Percentiles rank a stretch among this genome's conserved stretches.
Evolutionary conservation across 345 rosid genomes (phyloP).

Genomic region (Lagerstroemia speciosa): DNA sequence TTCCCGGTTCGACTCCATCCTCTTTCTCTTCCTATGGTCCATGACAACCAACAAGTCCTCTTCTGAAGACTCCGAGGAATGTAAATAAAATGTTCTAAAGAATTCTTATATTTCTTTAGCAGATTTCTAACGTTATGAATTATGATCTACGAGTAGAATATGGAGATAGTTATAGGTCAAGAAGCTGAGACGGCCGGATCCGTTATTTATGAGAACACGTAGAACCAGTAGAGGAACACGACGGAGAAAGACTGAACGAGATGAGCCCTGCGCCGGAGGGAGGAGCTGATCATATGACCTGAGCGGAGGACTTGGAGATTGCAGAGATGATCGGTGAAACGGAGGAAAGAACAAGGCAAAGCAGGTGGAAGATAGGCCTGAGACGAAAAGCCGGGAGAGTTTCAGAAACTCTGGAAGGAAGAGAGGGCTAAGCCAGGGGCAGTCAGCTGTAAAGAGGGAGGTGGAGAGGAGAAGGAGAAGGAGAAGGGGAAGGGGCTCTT

Average conservation of each 20-base stretch:
- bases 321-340: not conserved
- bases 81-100: too few relatives aligned
- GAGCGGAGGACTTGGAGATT: constrained; percentile 11
- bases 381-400: not conserved
- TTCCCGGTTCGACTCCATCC: constrained; percentile 36
- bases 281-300: constrained; percentile 14
- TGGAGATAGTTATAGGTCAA: not conserved
- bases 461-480: constrained; percentile 3
- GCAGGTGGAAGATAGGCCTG: not conserved
- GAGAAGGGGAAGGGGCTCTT: constrained; percentile 3
- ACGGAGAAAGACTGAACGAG: constrained; percentile 19
- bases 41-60: not conserved
- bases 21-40: constrained; percentile 20
- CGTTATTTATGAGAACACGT: constrained; percentile 12
- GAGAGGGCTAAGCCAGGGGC: too few relatives aligned
- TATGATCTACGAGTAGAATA: not conserved
- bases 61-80: constrained; percentile 9
- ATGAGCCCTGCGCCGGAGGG: constrained; percentile 15
- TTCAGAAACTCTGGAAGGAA: too few relatives aligned
- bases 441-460: not conserved
- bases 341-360: not conserved
- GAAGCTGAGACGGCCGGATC: not conserved
- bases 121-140: too few relatives aligned
- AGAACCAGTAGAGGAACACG: constrained; percentile 21
- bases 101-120: too few relatives aligned